phyloP scores from a whole-genome alignment of 2,329 filamentous ascomycete genomes.

The Monilinia fructigena region DNA sequence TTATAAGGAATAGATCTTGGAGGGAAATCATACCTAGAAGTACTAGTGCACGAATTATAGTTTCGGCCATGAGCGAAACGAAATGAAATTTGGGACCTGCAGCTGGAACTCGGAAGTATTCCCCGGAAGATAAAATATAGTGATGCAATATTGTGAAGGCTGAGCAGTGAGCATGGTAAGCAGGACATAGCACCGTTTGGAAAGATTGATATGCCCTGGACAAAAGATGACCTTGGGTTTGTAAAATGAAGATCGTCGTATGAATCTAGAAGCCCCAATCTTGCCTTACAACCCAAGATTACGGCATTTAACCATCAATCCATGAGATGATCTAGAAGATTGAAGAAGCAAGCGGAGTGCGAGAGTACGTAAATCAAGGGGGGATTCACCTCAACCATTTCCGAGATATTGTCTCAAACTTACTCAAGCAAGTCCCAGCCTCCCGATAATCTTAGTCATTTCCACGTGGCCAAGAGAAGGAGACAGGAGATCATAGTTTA shows the following conservation, averaged over 20 bases:
- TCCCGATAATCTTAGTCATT: constrained; percentile 17
- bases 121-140: neutral
- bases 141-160: constrained; percentile 3
- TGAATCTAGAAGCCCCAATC: neutral
- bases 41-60: neutral
- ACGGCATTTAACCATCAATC: constrained; percentile 1
- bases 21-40: neutral
- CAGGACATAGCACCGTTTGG: neutral
- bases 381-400: constrained; percentile 2
- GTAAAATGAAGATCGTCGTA: constrained; percentile 16
- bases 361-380: constrained; percentile 7
- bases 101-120: neutral
- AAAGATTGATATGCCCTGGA: neutral
- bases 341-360: constrained; percentile 5
- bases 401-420: constrained; percentile 12
- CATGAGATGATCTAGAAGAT: constrained; percentile 14
- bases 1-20: neutral
- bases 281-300: neutral
- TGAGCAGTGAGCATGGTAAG: neutral
- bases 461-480: constrained; percentile 18
- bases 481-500: constrained; percentile 12
- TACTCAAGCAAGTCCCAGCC: constrained; percentile 16
- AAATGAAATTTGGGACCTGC: constrained; percentile 6
- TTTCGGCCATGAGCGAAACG: constrained; percentile 15
- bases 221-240: neutral